A percentile compares a stretch with the other conserved stretches of the same genome.
These are phyloP conservation scores for Acer yangbiense DNA, from an alignment of 345 rosid genomes.

Conservation along the genomic window DNA sequence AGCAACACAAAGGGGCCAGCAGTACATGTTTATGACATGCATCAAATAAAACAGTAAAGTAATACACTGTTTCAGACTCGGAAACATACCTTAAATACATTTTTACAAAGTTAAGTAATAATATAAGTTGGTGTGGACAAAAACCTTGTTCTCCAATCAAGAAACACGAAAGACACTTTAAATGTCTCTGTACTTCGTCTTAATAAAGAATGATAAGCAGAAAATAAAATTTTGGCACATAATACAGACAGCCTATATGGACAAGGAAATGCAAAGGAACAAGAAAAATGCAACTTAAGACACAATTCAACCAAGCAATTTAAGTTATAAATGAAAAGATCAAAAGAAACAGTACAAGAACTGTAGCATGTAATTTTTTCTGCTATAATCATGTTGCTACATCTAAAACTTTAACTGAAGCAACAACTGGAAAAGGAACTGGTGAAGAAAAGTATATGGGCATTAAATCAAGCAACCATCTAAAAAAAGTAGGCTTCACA, in stretches of 20 bases:
- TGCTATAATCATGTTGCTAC: background rate
- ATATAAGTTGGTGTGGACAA: background rate
- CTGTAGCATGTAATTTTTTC: background rate
- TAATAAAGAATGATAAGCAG: background rate
- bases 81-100: conserved; percentile 2
- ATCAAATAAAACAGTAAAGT: background rate
- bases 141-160: conserved; percentile 6
- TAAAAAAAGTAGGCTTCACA: conserved; percentile 12
- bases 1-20: background rate
- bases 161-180: conserved; percentile 1
- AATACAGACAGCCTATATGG: background rate
- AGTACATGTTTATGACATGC: background rate
- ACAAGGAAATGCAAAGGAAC: background rate
- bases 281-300: background rate
- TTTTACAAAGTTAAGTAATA: background rate
- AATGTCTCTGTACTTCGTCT: background rate
- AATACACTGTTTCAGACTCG: background rate
- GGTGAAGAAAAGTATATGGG: background rate
- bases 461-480: conserved; percentile 10
- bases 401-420: background rate
- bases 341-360: background rate
- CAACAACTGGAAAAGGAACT: background rate
- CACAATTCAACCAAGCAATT: conserved; percentile 13
- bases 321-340: conserved; percentile 1
- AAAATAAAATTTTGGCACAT: background rate